Percentiles rank a stretch among this genome's conserved stretches.
Evolutionary conservation across 1,284 basidiomycete genomes (phyloP).

Genomic region (Rugosomyces carneus): DNA sequence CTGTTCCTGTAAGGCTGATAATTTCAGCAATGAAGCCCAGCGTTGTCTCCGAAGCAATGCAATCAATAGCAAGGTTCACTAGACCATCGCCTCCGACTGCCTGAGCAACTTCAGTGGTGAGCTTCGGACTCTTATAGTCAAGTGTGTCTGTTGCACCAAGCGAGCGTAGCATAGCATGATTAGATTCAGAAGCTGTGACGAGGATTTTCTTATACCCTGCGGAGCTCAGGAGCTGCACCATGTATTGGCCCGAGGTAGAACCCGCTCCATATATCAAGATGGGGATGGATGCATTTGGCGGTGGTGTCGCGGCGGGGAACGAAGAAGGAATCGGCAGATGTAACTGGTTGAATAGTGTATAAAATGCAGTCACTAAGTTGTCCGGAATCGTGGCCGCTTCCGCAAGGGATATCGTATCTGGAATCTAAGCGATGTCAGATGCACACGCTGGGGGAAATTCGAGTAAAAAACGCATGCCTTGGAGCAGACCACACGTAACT

Average conservation of each 20-base stretch:
- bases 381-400: constrained; percentile 45
- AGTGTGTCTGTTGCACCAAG: constrained; percentile 44
- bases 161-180: constrained; percentile 39
- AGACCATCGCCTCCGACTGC: constrained; percentile 34
- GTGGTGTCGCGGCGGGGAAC: constrained; percentile 29
- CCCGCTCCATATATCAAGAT: constrained; percentile 54
- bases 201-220: constrained; percentile 48
- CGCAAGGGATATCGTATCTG: constrained; percentile 31
- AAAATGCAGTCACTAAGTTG: constrained; percentile 45
- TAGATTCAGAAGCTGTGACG: constrained; percentile 43
- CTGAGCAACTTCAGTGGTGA: constrained; percentile 33
- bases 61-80: constrained; percentile 35
- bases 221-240: constrained; percentile 46
- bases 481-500: constrained; percentile 29
- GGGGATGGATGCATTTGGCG: constrained; percentile 28
- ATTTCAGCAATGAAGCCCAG: constrained; percentile 31
- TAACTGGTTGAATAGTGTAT: constrained; percentile 41
- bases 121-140: constrained; percentile 43
- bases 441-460: too few relatives aligned
- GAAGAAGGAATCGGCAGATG: constrained; percentile 33
- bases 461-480: constrained; percentile 30
- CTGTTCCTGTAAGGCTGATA: constrained; percentile 28
- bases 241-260: constrained; percentile 48
- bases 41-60: constrained; percentile 35
- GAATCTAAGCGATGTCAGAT: constrained; percentile 27